A percentile compares a stretch with the other conserved stretches of the same genome.
These are phyloP conservation scores for Panaeolus papilionaceus DNA, from an alignment of 768 basidiomycete genomes.

Conservation along the genomic window DNA sequence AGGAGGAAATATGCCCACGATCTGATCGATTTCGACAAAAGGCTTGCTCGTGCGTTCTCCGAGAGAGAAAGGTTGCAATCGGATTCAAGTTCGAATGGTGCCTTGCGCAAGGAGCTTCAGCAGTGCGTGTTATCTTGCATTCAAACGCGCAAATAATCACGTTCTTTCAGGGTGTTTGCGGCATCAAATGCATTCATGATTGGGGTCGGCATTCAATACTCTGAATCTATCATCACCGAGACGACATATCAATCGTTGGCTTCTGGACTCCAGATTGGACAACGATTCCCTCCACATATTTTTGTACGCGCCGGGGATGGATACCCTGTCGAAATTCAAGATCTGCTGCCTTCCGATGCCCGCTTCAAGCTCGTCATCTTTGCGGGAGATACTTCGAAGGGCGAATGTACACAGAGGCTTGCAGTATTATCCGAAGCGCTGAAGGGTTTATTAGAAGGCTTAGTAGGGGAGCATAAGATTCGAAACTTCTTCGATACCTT, in stretches of 20 bases:
- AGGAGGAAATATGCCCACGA: too few relatives aligned
- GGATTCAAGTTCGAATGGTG: too few relatives aligned
- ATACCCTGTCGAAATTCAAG: slow-evolving; percentile 58
- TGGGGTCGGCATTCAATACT: slow-evolving; percentile 61
- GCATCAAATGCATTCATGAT: slow-evolving; percentile 47
- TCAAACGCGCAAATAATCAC: too few relatives aligned
- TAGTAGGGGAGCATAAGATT: slow-evolving; percentile 35
- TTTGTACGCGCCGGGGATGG: slow-evolving; percentile 57
- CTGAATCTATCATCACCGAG: slow-evolving; percentile 49
- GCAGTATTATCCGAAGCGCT: slow-evolving; percentile 40
- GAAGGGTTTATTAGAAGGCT: slow-evolving; percentile 36
- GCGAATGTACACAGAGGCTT: slow-evolving; percentile 35
- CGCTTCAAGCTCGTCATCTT: slow-evolving; percentile 65
- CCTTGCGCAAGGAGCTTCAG: too few relatives aligned
- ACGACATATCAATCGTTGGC: slow-evolving; percentile 45
- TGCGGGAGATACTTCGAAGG: slow-evolving; percentile 47
- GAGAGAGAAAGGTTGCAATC: too few relatives aligned
- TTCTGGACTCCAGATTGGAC: slow-evolving; percentile 49
- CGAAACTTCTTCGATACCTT: slow-evolving; percentile 50
- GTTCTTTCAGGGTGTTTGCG: too few relatives aligned
- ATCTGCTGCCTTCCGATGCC: slow-evolving; percentile 54
- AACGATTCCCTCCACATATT: slow-evolving; percentile 56
- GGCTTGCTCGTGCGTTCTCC: too few relatives aligned
- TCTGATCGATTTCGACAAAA: too few relatives aligned
- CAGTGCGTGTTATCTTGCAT: too few relatives aligned